phyloP scores from a whole-genome alignment of 129 eudicot species.

The Pulicaria dysenterica region DNA sequence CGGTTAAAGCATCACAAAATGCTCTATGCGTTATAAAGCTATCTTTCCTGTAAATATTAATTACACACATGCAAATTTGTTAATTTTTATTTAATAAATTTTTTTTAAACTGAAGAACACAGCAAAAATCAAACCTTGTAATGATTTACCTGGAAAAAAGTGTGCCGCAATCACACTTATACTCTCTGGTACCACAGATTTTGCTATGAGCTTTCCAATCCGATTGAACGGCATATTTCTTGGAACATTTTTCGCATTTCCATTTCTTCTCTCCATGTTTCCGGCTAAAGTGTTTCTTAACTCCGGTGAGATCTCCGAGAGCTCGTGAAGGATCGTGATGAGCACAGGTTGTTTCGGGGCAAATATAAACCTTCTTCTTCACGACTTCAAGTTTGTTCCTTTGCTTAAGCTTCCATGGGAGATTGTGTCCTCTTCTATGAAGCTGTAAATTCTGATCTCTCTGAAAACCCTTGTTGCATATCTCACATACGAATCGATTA shows the following conservation, averaged over 20 bases:
- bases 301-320: constrained; percentile 88
- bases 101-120: constrained; percentile 7
- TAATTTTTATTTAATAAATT: neutral
- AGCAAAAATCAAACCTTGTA: constrained; percentile 3
- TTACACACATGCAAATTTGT: constrained; percentile 19
- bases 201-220: constrained; percentile 95
- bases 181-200: constrained; percentile 94
- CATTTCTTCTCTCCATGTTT: constrained; percentile 96
- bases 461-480: constrained; percentile 86
- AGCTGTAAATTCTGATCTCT: constrained; percentile 91
- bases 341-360: constrained; percentile 76
- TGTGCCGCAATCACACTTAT: constrained; percentile 92
- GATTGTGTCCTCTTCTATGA: constrained; percentile 87
- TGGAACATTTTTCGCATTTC: constrained; percentile 88
- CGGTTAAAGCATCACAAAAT: constrained; percentile 80
- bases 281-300: constrained; percentile 78
- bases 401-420: constrained; percentile 93
- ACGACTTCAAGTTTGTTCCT: constrained; percentile 58
- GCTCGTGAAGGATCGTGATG: constrained; percentile 90
- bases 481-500: constrained; percentile 78
- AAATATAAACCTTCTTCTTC: constrained; percentile 70
- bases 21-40: constrained; percentile 91
- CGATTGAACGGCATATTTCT: constrained; percentile 88
- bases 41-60: constrained; percentile 57
- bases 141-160: constrained; percentile 68